Evolutionary conservation across 192 early-diverging fungal genomes (phyloP).

Genomic region (Dimargaris xerosporica): DNA sequence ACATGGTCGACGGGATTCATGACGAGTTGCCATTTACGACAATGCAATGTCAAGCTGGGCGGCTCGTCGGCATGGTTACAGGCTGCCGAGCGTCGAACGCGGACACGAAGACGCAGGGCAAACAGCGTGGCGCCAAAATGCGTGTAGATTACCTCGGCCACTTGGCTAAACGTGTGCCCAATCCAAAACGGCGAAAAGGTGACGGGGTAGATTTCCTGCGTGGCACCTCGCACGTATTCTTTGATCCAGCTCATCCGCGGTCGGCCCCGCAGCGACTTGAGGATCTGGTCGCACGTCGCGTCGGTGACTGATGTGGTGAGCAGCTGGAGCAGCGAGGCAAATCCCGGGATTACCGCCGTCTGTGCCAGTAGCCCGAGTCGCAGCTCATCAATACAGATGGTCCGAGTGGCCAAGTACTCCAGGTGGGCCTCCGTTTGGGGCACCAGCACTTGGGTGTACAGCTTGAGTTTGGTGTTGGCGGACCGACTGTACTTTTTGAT

Average conservation of each 20-base stretch:
- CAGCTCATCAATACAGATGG: slow-evolving; percentile 59
- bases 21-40: slow-evolving; percentile 18
- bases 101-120: too few relatives aligned
- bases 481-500: slow-evolving; percentile 44
- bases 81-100: too few relatives aligned
- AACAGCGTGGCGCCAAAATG: too few relatives aligned
- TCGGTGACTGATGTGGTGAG: slow-evolving; percentile 51
- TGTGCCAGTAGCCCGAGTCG: slow-evolving; percentile 52
- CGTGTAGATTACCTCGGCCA: too few relatives aligned
- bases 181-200: too few relatives aligned
- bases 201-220: too few relatives aligned
- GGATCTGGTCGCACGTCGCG: slow-evolving; percentile 23
- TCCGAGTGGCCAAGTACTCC: slow-evolving; percentile 50
- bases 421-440: slow-evolving; percentile 60
- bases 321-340: slow-evolving; percentile 47
- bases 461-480: slow-evolving; percentile 15
- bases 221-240: too few relatives aligned
- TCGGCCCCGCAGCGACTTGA: slow-evolving; percentile 16
- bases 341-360: slow-evolving; percentile 51
- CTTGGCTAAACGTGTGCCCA: too few relatives aligned
- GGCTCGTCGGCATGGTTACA: too few relatives aligned
- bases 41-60: too few relatives aligned
- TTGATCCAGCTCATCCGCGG: slow-evolving; percentile 29
- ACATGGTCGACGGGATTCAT: slow-evolving; percentile 43
- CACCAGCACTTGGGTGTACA: slow-evolving; percentile 45